Evolutionary conservation across 495 filamentous ascomycete species (phyloP).

Genomic region (Podospora pseudoanserina): DNA sequence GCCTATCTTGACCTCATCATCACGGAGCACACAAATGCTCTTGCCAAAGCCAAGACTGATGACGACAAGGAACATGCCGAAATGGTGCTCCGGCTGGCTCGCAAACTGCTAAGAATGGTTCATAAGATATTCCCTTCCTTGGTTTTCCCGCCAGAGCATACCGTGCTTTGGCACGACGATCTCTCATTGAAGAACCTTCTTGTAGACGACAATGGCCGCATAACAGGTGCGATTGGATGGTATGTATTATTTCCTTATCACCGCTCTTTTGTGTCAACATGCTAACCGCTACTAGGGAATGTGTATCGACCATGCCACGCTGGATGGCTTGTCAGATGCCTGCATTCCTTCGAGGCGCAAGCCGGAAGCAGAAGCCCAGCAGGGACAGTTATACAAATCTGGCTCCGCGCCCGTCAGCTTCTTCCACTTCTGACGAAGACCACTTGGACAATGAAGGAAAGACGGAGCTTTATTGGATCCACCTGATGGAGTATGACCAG

Average conservation of each 20-base stretch:
- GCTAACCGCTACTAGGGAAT: constrained; percentile 46
- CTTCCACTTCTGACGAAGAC: constrained; percentile 12
- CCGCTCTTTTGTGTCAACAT: background rate
- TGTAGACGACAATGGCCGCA: constrained; percentile 38
- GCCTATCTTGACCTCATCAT: constrained; percentile 28
- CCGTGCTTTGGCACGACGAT: constrained; percentile 46
- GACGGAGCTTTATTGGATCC: constrained; percentile 36
- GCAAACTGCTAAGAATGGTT: constrained; percentile 26
- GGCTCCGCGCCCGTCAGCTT: constrained; percentile 18
- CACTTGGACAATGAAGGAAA: constrained; percentile 35
- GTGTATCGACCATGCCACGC: constrained; percentile 45
- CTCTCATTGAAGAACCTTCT: constrained; percentile 51
- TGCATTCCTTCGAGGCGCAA: constrained; percentile 37
- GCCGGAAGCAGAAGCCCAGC: constrained; percentile 31
- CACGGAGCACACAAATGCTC: constrained; percentile 26
- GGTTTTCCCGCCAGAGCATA: constrained; percentile 28
- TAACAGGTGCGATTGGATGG: constrained; percentile 44
- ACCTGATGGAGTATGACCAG: constrained; percentile 39
- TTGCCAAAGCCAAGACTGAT: constrained; percentile 16
- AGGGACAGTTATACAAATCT: constrained; percentile 32
- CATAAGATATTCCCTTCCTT: constrained; percentile 31
- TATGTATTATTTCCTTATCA: background rate
- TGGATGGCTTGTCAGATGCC: constrained; percentile 47
- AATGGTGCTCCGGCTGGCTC: constrained; percentile 22
- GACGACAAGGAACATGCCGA: constrained; percentile 31